Percentiles rank a stretch among this genome's conserved stretches.
These are phyloP conservation scores for Phytophthora sansomeana DNA, from an alignment of 352 stramenopile genomes.

Conservation along the genomic window DNA sequence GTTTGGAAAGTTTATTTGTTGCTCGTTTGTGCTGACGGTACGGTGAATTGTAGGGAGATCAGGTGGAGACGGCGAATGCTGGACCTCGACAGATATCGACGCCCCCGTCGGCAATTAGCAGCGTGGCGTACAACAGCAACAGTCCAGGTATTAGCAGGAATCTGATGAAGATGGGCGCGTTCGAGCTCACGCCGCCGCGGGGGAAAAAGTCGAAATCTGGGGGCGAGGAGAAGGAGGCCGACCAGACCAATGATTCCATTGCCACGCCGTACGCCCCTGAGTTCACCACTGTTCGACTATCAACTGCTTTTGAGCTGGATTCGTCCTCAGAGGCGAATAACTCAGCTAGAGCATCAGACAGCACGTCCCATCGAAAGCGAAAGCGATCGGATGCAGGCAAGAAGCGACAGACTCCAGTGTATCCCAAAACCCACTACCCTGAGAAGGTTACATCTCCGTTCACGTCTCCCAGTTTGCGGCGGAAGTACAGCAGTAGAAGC, in stretches of 20 bases:
- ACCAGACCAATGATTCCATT: slow-evolving; percentile 44
- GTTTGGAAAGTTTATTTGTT: not conserved
- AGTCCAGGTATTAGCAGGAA: slow-evolving; percentile 80
- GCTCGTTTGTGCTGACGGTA: not conserved
- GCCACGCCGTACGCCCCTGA: slow-evolving; percentile 56
- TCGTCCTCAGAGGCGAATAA: slow-evolving; percentile 6
- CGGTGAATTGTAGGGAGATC: slow-evolving; percentile 14
- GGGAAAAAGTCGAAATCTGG: slow-evolving; percentile 30
- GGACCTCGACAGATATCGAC: slow-evolving; percentile 46
- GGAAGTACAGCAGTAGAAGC: slow-evolving; percentile 71
- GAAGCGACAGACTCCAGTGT: slow-evolving; percentile 40
- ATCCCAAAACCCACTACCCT: slow-evolving; percentile 62
- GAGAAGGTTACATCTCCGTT: slow-evolving; percentile 37
- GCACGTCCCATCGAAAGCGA: slow-evolving; percentile 53
- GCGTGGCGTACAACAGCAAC: slow-evolving; percentile 62
- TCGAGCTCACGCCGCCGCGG: slow-evolving; percentile 74
- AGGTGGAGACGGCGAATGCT: slow-evolving; percentile 27
- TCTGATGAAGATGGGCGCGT: slow-evolving; percentile 83
- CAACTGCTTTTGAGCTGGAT: slow-evolving; percentile 30
- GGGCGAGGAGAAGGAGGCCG: slow-evolving; percentile 28
- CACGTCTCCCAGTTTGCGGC: slow-evolving; percentile 57
- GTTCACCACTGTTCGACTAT: slow-evolving; percentile 61
- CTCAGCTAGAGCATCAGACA: slow-evolving; percentile 26
- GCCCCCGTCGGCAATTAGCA: slow-evolving; percentile 77
- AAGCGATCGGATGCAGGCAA: slow-evolving; percentile 41